phyloP scores from a whole-genome alignment of 2,329 filamentous ascomycete species.

The Claviceps sp. region DNA sequence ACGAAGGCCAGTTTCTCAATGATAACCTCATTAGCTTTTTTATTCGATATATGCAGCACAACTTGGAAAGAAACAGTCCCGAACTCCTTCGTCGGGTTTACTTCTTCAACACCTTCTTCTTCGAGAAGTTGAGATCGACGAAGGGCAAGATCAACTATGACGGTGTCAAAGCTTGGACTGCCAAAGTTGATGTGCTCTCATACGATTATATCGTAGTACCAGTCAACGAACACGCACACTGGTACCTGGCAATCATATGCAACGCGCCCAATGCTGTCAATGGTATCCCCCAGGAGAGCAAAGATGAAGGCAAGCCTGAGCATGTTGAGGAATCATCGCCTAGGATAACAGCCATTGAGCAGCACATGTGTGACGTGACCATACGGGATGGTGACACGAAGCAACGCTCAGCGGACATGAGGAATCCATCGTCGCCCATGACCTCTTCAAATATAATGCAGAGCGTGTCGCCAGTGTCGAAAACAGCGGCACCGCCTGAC shows the following conservation, averaged over 20 bases:
- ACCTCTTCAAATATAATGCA: conserved; percentile 1
- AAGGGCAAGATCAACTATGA: conserved; percentile 64
- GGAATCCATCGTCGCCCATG: background rate
- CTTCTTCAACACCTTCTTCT: conserved; percentile 92
- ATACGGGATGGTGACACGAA: conserved; percentile 10
- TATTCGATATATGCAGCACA: conserved; percentile 56
- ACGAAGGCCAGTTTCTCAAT: conserved; percentile 79
- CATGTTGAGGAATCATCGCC: background rate
- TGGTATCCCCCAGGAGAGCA: conserved; percentile 7
- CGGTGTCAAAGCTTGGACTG: conserved; percentile 77
- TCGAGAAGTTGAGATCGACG: conserved; percentile 55
- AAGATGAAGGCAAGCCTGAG: conserved; percentile 5
- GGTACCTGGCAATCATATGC: conserved; percentile 93
- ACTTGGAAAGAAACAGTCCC: conserved; percentile 39
- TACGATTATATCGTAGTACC: conserved; percentile 87
- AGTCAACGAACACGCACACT: conserved; percentile 76
- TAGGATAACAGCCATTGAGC: conserved; percentile 9
- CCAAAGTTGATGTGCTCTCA: conserved; percentile 67
- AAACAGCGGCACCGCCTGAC: conserved; percentile 8
- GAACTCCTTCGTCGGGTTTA: conserved; percentile 54
- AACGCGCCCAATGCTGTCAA: conserved; percentile 56
- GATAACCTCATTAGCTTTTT: conserved; percentile 90
- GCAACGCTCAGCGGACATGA: background rate
- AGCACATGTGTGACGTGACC: conserved; percentile 12
- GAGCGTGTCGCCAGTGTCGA: background rate